Conservation (phyloP, 352 stramenopile species). For the Phytophthora ohioensis region DNA sequence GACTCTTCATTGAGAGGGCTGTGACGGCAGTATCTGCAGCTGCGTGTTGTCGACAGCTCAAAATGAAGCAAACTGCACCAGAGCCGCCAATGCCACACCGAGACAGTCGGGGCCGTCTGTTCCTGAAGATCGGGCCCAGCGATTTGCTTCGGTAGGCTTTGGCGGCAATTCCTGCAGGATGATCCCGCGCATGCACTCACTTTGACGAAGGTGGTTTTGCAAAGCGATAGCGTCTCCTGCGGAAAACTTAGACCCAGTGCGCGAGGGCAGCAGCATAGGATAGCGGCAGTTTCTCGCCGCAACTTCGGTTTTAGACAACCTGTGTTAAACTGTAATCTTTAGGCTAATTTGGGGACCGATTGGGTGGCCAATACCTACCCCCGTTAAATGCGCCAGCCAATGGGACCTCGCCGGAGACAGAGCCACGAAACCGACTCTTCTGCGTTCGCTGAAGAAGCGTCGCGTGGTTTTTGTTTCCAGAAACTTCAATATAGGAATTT, state of each 20-base stretch:
- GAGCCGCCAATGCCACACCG: not conserved
- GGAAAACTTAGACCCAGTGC: too few relatives aligned
- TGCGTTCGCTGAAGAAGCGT: slow-evolving; percentile 6
- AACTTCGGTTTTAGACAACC: not conserved
- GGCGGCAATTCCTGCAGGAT: slow-evolving; percentile 1
- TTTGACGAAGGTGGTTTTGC: too few relatives aligned
- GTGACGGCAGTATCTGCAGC: too few relatives aligned
- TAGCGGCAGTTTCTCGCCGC: not conserved
- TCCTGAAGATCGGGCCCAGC: not conserved
- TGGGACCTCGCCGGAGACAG: slow-evolving; percentile 7
- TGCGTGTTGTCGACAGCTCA: too few relatives aligned
- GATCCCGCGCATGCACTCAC: not conserved
- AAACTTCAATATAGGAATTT: slow-evolving; percentile 32
- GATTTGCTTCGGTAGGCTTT: slow-evolving; percentile 10
- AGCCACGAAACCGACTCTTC: slow-evolving; percentile 19
- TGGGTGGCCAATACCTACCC: slow-evolving; percentile 1
- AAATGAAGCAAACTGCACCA: too few relatives aligned
- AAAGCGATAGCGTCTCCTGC: too few relatives aligned
- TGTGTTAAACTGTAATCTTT: slow-evolving; percentile 29
- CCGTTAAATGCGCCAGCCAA: slow-evolving; percentile 30
- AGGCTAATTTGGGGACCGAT: slow-evolving; percentile 19
- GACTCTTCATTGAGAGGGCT: too few relatives aligned
- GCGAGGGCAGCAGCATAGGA: too few relatives aligned
- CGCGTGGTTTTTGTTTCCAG: slow-evolving; percentile 17
- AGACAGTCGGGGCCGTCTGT: slow-evolving; percentile 14